Base-by-base conservation (phyloP, 306 rosid species). In the Prunus mume region DNA sequence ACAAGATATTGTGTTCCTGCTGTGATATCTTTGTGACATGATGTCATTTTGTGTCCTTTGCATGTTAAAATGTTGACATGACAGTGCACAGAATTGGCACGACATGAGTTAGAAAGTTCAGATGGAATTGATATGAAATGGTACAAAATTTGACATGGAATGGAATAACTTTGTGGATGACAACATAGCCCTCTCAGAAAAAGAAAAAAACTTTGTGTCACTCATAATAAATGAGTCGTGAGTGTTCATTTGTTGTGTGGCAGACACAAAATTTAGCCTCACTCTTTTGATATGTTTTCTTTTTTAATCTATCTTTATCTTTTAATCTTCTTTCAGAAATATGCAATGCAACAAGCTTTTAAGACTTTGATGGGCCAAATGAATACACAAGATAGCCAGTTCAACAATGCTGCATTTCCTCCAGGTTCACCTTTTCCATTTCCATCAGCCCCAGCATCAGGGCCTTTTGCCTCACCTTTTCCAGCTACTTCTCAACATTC, bases 321-420 rank as follows among this genome's bases (percentile, higher is more conserved):
- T 24, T 22, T 65, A 43, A 76, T 79, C 27, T 27, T 81, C 67
- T 83, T 76, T 80, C 90, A 96, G 99, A 91, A 88, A 62, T 96
- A 91, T 96, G 98, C 98, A 61, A 93, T 93, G 96, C 97, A 93
- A 91, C 99, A 93, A 93, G 98, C 99, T 87, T 87, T 93, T 81
- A 91, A 96, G 91, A 89, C 91, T 68, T 27, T 96, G 90, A 91
- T 93, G 99, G 89, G 97, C 72, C 98, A 93, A 83, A 86, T 87
- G 97, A 87, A 87, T 88, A 10, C 98, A 76, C 99, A 88, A 84
- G 86, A 81, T 71, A 85, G 78, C 73, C 93, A 67, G 67, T 85
- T 87, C 79, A 81, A 74, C 65, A 89, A 79, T 80, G 72, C 93
- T 82, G 77, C 89, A 38, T 86, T 82, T 81, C 80, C 96, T 71